These are phyloP conservation scores for Vitis hybrid DNA, from an alignment of 177 flowering plant genomes.

Conservation along the genomic window DNA sequence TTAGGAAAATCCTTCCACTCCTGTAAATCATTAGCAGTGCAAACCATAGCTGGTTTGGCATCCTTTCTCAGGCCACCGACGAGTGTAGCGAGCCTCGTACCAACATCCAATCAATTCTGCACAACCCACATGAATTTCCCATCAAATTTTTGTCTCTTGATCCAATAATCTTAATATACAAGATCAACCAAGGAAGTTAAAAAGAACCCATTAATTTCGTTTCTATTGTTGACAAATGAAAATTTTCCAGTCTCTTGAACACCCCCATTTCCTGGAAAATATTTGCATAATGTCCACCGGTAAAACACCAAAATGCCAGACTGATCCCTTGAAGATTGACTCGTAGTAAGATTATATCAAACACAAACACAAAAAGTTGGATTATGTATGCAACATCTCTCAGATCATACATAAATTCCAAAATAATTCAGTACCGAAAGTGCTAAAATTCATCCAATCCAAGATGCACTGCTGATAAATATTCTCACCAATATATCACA, in stretches of 20 bases:
- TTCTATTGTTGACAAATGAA: no score
- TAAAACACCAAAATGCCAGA: background rate
- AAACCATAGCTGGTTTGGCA: constrained; percentile 79
- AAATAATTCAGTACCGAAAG: background rate
- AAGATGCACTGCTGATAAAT: constrained; percentile 3
- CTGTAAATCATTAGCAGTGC: constrained; percentile 66
- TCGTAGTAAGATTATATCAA: no score
- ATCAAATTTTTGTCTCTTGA: constrained; percentile 1
- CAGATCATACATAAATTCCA: background rate
- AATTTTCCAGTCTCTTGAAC: no score
- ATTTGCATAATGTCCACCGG: background rate
- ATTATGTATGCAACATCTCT: background rate
- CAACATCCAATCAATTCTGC: constrained; percentile 23
- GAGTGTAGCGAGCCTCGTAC: constrained; percentile 11
- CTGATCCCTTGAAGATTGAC: background rate
- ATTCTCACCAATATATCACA: background rate
- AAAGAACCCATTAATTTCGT: no score
- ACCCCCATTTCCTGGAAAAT: background rate
- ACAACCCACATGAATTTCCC: constrained; percentile 10
- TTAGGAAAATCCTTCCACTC: constrained; percentile 82
- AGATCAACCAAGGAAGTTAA: no score
- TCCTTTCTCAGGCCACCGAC: constrained; percentile 44
- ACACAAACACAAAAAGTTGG: background rate
- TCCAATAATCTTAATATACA: background rate
- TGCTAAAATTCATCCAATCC: background rate